Evolutionary conservation across 768 basidiomycete species (phyloP), one percentile per base, ranked within the genome.

Genomic region (Pulveroboletus ravenelii): DNA sequence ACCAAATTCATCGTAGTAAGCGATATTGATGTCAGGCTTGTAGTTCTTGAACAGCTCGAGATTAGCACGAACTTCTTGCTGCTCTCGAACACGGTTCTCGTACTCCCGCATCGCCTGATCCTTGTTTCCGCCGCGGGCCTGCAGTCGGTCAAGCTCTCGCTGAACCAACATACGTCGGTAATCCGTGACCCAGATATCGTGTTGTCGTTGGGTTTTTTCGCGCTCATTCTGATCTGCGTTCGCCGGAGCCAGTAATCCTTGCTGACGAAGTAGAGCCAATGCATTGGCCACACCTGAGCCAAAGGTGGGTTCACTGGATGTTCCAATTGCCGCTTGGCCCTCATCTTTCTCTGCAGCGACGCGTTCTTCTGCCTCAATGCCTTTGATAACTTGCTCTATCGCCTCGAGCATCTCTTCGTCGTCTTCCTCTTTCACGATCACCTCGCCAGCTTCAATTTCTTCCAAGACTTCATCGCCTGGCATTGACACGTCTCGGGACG

Each of bases 1-100:
- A 41, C 96, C 96, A 65, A 92, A 91, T 68, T 99, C 95, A 64
- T 99, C 96, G 56, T 94, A 86, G 66, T 99, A 99, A 43, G 89
- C 88, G 62, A 98, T 90, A 57, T 95, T 91, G 61, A 99, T 78
- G 70, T 95, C 94, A 6, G 96, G 96, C 70, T 95, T 97, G 76
- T 99, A 99, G 64, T 84, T 80, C 72, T 87, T 91, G 79, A 87
- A 99, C 44, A 81, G 67, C 31, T 95, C 90, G 51, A 92, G 70
- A 45, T 80, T 79, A 17, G 89, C 81, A 37, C 89, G 79, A 6
- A 92, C 86, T 57, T 97, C 94, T 56, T 92, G 86, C 66, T 93
- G 89, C 62, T 98, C 95, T 20, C 95, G 82, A 52, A 85, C 67
- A 50, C 91, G 81, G 62, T 97, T 97, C 72, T 97, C 93, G 65